Percentiles rank a stretch among this genome's conserved stretches.
These are phyloP conservation scores for Monilinia polystroma DNA, from an alignment of 2,329 filamentous ascomycete genomes.

Conservation along the genomic window DNA sequence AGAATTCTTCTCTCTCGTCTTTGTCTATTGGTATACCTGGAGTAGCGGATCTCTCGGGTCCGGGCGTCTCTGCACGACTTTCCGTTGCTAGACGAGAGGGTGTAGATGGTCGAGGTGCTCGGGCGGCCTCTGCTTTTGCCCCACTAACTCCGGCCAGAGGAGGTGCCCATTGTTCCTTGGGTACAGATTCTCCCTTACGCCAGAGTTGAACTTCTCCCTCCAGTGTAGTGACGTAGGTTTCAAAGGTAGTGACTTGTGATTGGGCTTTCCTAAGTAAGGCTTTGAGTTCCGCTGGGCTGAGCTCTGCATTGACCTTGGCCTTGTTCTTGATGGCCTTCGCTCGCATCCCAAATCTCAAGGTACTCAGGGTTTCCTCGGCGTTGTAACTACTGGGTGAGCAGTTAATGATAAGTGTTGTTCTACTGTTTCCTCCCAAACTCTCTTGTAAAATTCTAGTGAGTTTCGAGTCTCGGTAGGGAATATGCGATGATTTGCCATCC, in stretches of 20 bases:
- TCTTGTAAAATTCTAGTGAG: conserved; percentile 97
- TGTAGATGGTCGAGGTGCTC: conserved; percentile 55
- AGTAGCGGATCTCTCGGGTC: conserved; percentile 81
- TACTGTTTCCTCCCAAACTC: conserved; percentile 93
- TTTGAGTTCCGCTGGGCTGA: conserved; percentile 95
- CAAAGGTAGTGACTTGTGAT: conserved; percentile 82
- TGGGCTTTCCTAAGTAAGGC: conserved; percentile 89
- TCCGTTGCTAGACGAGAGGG: conserved; percentile 57
- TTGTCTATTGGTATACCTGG: conserved; percentile 88
- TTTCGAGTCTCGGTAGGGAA: conserved; percentile 97
- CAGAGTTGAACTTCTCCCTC: conserved; percentile 84
- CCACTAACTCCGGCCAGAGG: conserved; percentile 58
- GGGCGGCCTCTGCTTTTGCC: conserved; percentile 48
- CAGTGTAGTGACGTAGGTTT: conserved; percentile 77
- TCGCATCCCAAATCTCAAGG: conserved; percentile 88
- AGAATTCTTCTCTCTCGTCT: conserved; percentile 94
- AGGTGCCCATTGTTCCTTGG: conserved; percentile 83
- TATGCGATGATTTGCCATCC: conserved; percentile 92
- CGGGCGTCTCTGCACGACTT: conserved; percentile 60
- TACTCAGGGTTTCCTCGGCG: conserved; percentile 89
- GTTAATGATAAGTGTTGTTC: conserved; percentile 98
- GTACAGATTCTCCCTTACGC: conserved; percentile 84
- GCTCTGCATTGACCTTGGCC: conserved; percentile 98
- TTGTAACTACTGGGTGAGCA: conserved; percentile 99
- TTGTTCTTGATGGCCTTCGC: conserved; percentile 99